These are phyloP conservation scores for Mortierella alpina DNA, from an alignment of 192 early-diverging fungal species.

Conservation along the genomic window DNA sequence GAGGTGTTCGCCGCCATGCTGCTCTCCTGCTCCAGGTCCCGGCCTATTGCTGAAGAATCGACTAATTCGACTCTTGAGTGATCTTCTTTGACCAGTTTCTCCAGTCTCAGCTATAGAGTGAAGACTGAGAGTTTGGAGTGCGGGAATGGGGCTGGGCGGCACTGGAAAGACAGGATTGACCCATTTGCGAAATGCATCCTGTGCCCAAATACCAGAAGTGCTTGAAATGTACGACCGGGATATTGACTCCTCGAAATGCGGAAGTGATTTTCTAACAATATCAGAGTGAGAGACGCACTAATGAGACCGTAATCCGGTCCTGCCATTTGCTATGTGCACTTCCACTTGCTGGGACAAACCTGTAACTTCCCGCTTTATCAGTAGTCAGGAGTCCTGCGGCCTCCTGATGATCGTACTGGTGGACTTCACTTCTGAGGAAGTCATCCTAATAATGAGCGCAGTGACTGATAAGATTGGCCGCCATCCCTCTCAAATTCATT, in stretches of 20 bases:
- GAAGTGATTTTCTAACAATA: slow-evolving; percentile 15
- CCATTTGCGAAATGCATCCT: slow-evolving; percentile 54
- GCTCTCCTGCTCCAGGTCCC: background rate
- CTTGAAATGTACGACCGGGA: slow-evolving; percentile 1
- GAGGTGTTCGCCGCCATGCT: background rate
- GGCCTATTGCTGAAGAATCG: slow-evolving; percentile 29
- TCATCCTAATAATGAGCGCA: slow-evolving; percentile 17
- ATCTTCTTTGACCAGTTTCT: background rate
- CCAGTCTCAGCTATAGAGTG: background rate
- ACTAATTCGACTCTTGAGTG: slow-evolving; percentile 11
- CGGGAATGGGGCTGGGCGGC: slow-evolving; percentile 34
- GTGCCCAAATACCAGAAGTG: slow-evolving; percentile 49
- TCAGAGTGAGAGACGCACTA: background rate
- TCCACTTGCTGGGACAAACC: background rate
- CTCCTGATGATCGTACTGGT: slow-evolving; percentile 1
- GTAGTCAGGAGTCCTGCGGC: slow-evolving; percentile 3
- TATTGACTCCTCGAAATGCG: background rate
- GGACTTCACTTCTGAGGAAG: slow-evolving; percentile 15
- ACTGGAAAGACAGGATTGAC: slow-evolving; percentile 49
- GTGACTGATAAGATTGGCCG: background rate
- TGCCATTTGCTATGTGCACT: background rate
- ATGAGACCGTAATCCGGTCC: background rate
- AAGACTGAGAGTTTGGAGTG: background rate
- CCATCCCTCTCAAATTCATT: background rate
- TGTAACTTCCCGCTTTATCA: no score